Evolutionary conservation across 2,329 filamentous ascomycete species (phyloP), one percentile per base, ranked within the genome.

Genomic region (Sarocladium kiliense): DNA sequence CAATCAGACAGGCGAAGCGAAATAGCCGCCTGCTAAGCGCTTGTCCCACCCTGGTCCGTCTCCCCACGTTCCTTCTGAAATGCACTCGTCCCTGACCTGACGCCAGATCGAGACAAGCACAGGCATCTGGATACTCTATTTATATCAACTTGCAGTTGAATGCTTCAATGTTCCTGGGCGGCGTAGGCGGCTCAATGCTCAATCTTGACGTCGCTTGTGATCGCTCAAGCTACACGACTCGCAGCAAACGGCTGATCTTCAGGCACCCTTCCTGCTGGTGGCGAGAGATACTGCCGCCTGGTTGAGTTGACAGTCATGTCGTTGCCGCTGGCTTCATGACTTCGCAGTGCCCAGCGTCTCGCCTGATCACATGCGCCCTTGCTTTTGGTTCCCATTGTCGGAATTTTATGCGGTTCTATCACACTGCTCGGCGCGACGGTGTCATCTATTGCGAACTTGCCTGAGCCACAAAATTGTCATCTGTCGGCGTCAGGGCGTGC

Each of bases 21-120:
- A 34, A 36, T 51, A 51, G 47, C 47, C 47, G 47, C 47, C 27
- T 51, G 30, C n/a, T 51, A 51, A 51, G 47, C 47, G 47, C 47
- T 25, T 47, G 47, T 51, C 47, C 47, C 27, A 51, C 47, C 47
- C 47, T 23, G 47, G 47, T 51, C 30, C 16, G 12, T 21, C 30
- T 51, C 47, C 47, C 23, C 44, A 47, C 44, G 44, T 47, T 47
- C 44, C 44, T 30, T 47, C 25, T n/a, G n/a, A 47, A 18, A 47
- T 23, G 25, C 25, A n/a, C 12, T 47, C 25, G 21, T 14, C 21
- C n/a, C 12, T 23, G n/a, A n/a, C n/a, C n/a, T n/a, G 44, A 18
- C n/a, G 21, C 44, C 18, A 47, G 44, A 47, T 47, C 44, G 44
- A 47, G 44, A 23, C 44, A 47, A 27, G 23, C 25, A 47, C 25